Base-by-base conservation (phyloP, 352 stramenopile genomes). In the Globisporangium acanthophoron region DNA sequence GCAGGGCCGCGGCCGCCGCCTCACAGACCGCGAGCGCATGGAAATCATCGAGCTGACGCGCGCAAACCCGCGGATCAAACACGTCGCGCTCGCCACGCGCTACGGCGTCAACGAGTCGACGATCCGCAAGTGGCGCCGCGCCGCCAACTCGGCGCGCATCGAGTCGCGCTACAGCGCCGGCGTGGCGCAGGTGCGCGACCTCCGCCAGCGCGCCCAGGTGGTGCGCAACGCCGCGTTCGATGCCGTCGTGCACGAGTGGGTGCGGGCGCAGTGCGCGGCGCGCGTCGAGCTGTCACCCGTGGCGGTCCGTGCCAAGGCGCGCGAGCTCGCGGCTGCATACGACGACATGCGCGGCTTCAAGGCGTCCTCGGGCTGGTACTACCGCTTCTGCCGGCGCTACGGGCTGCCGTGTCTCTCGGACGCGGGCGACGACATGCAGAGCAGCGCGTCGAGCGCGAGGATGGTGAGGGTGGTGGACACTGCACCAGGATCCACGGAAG, bases 11-110 rank as follows among this genome's bases (percentile, higher is more conserved):
- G 76, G 75, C 1, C 68, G 69, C 21, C 71, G 78, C 2, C 67
- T 88, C 29, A 88, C 78, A 4, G 78, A 85, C 63, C 71, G 67
- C 52, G 73, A 88, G 69, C 77, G 77, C 58, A 66, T 87, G 62
- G 73, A 85, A 62, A 87, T 85, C 71, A 74, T 82, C 53, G 71
- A 70, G 57, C 51, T 83, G 35, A 76, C 73, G 55, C 71, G 73
- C 16, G 51, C 69, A 58, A 65, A 86, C 56, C 73, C 73, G 31
- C 58, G 61, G 27, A 61, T 86, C 50, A 75, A 65, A 48, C 73
- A 86, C 60, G 73, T 81, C 15, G 70, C 79, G 58, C 70, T 83
- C 43, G 76, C 73, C 7, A 52, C 52, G 55, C 69, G 62, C 58
- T 86, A 78, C 65, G 61, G 61, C 54, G 74, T 86, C 29, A 80